Evolutionary conservation across 306 rosid genomes (phyloP), one percentile per base, ranked within the genome.

Genomic region (Arachis hypogaea): DNA sequence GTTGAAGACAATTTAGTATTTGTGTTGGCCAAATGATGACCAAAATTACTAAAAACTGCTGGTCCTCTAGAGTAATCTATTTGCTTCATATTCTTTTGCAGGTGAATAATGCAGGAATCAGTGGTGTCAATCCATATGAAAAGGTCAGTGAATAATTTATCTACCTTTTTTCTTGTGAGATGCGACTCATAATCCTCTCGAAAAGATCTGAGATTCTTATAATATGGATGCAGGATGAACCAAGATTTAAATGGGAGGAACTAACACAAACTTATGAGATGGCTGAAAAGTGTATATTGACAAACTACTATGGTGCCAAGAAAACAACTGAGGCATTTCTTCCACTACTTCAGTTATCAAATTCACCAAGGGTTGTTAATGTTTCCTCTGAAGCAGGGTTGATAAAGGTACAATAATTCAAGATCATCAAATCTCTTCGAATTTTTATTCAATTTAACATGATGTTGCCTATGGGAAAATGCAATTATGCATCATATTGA

Each of bases 91-190:
- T 47, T 69, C 41, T 75, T 59, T 60, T 75, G 60, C 58, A 75
- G 84, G 84, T 81, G 72, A 81, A 81, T 70, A 75, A 81, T 70
- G 84, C 81, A 47, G 84, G 66, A 65, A 65, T 75, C 5, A 16
- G 40, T 38, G 84, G 84, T 63, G 77, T 42, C 52, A 66, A 66
- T 51, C 47, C 68, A 2, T 57, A 73, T 59, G 66, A 79, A 42
- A 14, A 5, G 59, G 82, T 79, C 2, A 41, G 82, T 79, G 33
- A 47, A 30, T 36, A 43, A 58, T 51, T 10, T 44, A 5, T 56
- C 12, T 43, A 46, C 3, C 38, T 22, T 64, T 33, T 33, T 33
- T 2, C 4, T 33, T 33, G 4, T 33, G 38, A 33, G 38, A 33
- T 2, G 4, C 38, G 0, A 2, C 38, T 2, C 38, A 2, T 33